Evolutionary conservation across 345 rosid genomes (phyloP).

Genomic region (Cochlearia excelsa): DNA sequence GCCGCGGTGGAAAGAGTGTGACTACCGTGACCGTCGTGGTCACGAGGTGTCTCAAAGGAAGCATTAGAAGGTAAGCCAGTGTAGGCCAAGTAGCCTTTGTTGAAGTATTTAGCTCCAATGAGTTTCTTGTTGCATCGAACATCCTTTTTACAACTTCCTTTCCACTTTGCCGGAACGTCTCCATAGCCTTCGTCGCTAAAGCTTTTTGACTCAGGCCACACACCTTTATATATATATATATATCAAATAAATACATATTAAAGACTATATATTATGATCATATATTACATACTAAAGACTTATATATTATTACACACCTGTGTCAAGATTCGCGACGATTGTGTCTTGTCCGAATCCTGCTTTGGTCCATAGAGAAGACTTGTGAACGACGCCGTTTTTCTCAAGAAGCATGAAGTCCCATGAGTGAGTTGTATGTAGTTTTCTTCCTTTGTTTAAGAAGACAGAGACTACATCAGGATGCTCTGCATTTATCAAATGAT

Average conservation of each 20-base stretch:
- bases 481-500: constrained; percentile 30
- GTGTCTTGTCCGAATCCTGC: constrained; percentile 49
- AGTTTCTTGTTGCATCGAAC: constrained; percentile 66
- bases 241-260: not conserved
- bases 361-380: constrained; percentile 45
- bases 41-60: constrained; percentile 36
- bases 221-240: constrained; percentile 37
- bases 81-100: constrained; percentile 48
- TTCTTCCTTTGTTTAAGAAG: constrained; percentile 48
- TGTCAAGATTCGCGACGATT: constrained; percentile 63
- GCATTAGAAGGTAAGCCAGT: constrained; percentile 35
- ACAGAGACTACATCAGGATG: constrained; percentile 62
- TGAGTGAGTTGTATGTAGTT: constrained; percentile 58
- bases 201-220: constrained; percentile 68
- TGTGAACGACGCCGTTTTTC: constrained; percentile 37
- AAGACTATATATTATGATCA: too few species aligned
- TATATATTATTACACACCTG: constrained; percentile 33
- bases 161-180: constrained; percentile 52
- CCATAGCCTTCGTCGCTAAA: constrained; percentile 57
- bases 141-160: constrained; percentile 44
- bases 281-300: too few species aligned
- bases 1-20: constrained; percentile 69
- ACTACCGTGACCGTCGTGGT: constrained; percentile 51
- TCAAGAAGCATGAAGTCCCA: constrained; percentile 62
- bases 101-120: constrained; percentile 63